Evolutionary conservation across 1,284 basidiomycete genomes (phyloP).

Genomic region (Xerocomus cyaneibrunnescens): DNA sequence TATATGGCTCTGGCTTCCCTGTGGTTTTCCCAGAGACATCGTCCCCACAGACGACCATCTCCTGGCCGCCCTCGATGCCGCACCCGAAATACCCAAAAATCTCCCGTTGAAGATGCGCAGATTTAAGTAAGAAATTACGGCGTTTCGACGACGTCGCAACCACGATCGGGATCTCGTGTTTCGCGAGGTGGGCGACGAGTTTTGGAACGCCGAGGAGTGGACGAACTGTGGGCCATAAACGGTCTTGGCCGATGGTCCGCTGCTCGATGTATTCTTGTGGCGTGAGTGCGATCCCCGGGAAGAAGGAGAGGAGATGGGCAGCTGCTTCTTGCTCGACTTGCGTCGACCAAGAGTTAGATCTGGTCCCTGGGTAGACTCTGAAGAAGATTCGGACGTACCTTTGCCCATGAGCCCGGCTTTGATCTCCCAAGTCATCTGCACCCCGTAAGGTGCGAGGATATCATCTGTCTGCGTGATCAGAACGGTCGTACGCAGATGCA

Average conservation of each 20-base stretch:
- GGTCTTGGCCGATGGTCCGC: constrained; percentile 58
- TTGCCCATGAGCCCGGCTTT: constrained; percentile 83
- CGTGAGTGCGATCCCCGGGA: constrained; percentile 65
- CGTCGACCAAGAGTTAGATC: not conserved
- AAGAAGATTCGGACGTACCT: constrained; percentile 43
- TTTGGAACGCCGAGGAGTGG: constrained; percentile 67
- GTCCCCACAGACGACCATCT: constrained; percentile 65
- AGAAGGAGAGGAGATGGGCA: constrained; percentile 67
- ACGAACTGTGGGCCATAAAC: constrained; percentile 62
- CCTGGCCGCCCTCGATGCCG: constrained; percentile 34
- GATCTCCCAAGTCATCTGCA: constrained; percentile 80
- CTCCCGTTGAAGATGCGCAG: constrained; percentile 52
- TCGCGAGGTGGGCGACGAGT: constrained; percentile 64
- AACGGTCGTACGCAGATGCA: not conserved
- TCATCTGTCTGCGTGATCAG: constrained; percentile 40
- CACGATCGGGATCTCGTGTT: constrained; percentile 67
- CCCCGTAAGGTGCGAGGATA: constrained; percentile 69
- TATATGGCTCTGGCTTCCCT: constrained; percentile 74
- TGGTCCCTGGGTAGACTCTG: not conserved
- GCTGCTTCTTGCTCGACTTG: constrained; percentile 66
- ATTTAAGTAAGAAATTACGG: constrained; percentile 65
- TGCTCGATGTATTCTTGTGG: constrained; percentile 57
- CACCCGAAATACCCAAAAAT: constrained; percentile 45
- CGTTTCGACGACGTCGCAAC: constrained; percentile 72
- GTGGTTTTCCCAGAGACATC: constrained; percentile 47